Evolutionary conservation across 1,284 basidiomycete species (phyloP).

Genomic region (Gymnopus androsaceus): DNA sequence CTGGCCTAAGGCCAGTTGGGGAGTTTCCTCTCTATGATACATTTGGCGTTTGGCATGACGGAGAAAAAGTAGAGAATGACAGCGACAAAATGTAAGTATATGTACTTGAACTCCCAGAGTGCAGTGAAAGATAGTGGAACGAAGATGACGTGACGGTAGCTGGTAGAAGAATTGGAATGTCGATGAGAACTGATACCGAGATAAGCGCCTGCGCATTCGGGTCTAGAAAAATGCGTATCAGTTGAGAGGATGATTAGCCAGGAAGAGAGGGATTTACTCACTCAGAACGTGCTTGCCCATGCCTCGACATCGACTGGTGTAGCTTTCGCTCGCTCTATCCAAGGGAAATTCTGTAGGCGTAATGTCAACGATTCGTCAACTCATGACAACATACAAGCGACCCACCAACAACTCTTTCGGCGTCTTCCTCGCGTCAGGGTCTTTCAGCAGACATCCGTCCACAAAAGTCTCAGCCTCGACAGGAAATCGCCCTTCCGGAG

Average conservation of each 20-base stretch:
- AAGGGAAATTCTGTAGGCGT: slow-evolving; percentile 52
- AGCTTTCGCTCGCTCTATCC: slow-evolving; percentile 53
- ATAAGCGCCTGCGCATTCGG: no score
- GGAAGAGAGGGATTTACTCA: background rate
- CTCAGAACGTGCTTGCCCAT: slow-evolving; percentile 47
- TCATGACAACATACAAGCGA: slow-evolving; percentile 19
- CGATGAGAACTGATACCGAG: no score
- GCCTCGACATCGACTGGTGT: slow-evolving; percentile 59
- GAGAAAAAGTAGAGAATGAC: background rate
- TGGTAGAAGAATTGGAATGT: no score
- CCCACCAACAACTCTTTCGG: slow-evolving; percentile 82
- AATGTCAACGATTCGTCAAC: background rate
- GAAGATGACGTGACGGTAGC: no score
- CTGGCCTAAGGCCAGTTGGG: no score
- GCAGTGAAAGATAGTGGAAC: background rate
- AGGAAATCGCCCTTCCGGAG: slow-evolving; percentile 70
- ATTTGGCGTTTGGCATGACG: background rate
- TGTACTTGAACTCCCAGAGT: background rate
- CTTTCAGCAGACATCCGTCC: slow-evolving; percentile 83
- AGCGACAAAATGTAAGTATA: background rate
- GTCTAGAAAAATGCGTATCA: no score
- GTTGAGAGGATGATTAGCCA: no score
- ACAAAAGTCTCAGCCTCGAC: slow-evolving; percentile 76
- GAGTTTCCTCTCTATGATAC: background rate
- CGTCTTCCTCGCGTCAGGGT: slow-evolving; percentile 73